phyloP scores from a whole-genome alignment of 306 rosid species.

The Trichosanthes truncata region DNA sequence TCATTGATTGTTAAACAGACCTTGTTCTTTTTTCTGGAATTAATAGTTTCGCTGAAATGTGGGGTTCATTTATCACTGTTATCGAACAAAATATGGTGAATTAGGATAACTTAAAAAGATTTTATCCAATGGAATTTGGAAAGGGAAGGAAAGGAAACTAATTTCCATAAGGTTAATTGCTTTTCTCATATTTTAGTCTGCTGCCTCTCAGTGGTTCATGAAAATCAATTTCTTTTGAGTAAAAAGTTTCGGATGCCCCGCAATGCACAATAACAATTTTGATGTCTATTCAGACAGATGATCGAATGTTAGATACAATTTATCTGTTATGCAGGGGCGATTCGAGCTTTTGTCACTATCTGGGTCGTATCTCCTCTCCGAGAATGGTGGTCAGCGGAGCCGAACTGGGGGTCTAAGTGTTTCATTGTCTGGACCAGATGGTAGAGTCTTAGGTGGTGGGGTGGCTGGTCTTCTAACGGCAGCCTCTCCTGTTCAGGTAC shows the following conservation, averaged over 20 bases:
- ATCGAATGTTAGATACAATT: background rate
- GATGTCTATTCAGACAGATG: background rate
- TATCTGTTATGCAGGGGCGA: slow-evolving; percentile 45
- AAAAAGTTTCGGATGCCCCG: background rate
- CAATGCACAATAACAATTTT: background rate
- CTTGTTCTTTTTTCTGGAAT: background rate
- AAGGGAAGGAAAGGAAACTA: background rate
- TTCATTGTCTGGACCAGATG: slow-evolving; percentile 58
- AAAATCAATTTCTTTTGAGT: background rate
- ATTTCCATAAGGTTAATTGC: background rate
- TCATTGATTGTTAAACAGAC: background rate
- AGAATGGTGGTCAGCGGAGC: slow-evolving; percentile 27
- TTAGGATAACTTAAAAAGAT: background rate
- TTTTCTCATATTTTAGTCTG: background rate
- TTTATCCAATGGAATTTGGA: background rate
- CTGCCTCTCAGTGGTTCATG: background rate
- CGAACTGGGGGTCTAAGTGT: slow-evolving; percentile 52
- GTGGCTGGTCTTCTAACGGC: slow-evolving; percentile 58
- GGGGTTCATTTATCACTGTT: background rate
- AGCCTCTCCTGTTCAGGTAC: slow-evolving; percentile 72
- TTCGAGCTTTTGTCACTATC: slow-evolving; percentile 55
- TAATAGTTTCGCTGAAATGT: background rate
- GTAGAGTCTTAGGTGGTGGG: slow-evolving; percentile 58
- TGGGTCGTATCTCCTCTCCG: slow-evolving; percentile 44
- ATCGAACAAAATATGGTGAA: background rate